phyloP scores from a whole-genome alignment of 371 early-diverging fungal genomes.

The Blakeslea trispora region DNA sequence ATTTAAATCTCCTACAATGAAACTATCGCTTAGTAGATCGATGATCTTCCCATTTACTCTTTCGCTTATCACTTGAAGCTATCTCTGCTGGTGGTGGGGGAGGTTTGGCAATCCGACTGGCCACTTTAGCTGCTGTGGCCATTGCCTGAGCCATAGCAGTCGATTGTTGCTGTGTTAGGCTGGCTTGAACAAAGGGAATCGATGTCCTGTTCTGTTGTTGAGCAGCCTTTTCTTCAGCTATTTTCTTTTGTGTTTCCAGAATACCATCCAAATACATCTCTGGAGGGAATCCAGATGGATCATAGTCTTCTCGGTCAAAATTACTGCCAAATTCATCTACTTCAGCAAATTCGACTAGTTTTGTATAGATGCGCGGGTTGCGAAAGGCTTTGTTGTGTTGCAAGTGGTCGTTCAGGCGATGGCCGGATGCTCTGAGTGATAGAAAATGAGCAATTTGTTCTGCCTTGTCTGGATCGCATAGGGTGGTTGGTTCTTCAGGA shows the following conservation, averaged over 20 bases:
- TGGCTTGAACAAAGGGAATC: conserved; percentile 29
- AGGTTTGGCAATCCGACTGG: conserved; percentile 36
- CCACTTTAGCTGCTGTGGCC: conserved; percentile 46
- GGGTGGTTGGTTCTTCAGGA: conserved; percentile 50
- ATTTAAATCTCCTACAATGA: no score
- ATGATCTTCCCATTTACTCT: conserved; percentile 20
- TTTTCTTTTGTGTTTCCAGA: conserved; percentile 39
- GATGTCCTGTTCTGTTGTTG: conserved; percentile 36
- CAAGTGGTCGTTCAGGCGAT: conserved; percentile 69
- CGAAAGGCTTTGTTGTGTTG: conserved; percentile 73
- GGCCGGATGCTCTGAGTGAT: conserved; percentile 47
- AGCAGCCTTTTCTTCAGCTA: conserved; percentile 43
- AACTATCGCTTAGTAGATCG: conserved; percentile 7
- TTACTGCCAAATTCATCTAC: conserved; percentile 77
- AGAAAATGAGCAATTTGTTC: conserved; percentile 68
- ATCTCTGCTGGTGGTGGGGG: conserved; percentile 11
- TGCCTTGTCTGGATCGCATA: conserved; percentile 53
- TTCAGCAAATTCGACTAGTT: conserved; percentile 73
- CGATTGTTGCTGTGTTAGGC: conserved; percentile 22
- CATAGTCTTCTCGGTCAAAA: conserved; percentile 53
- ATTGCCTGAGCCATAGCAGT: conserved; percentile 41
- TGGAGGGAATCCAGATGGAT: conserved; percentile 54
- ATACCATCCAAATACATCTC: conserved; percentile 60
- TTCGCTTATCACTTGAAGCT: conserved; percentile 12
- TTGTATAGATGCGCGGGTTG: conserved; percentile 80